Percentiles rank a stretch among this genome's conserved stretches.
phyloP scores from a whole-genome alignment of 768 basidiomycete genomes.

The Chalciporus piperatus region DNA sequence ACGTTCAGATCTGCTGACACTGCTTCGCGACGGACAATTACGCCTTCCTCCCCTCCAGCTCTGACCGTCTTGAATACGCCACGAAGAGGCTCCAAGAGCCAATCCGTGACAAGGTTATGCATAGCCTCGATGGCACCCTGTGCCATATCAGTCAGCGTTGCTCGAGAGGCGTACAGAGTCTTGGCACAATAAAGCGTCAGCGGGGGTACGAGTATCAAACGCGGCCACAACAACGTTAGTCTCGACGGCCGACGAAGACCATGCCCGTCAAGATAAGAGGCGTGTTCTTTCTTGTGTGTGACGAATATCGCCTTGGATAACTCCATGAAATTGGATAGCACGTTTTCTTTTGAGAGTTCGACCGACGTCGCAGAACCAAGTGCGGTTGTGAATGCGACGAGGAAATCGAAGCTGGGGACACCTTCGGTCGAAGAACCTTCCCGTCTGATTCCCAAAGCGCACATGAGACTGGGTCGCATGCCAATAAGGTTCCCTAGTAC shows the following conservation, averaged over 20 bases:
- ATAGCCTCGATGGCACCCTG: constrained; percentile 64
- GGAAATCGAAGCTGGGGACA: constrained; percentile 9
- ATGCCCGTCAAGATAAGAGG: constrained; percentile 27
- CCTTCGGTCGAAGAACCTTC: constrained; percentile 1
- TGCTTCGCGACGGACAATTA: constrained; percentile 77
- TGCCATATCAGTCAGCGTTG: constrained; percentile 52
- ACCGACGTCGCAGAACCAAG: constrained; percentile 18
- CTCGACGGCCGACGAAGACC: constrained; percentile 65
- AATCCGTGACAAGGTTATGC: constrained; percentile 71
- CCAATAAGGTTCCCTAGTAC: constrained; percentile 60
- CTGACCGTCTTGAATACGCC: constrained; percentile 82
- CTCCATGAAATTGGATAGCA: constrained; percentile 11
- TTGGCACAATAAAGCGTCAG: constrained; percentile 51
- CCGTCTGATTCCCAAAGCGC: constrained; percentile 24
- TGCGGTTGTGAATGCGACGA: constrained; percentile 21
- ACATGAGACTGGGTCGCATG: constrained; percentile 46
- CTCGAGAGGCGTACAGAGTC: constrained; percentile 56
- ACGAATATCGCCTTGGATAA: constrained; percentile 20
- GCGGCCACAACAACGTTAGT: constrained; percentile 77
- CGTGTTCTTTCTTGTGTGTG: constrained; percentile 29
- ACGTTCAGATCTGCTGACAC: constrained; percentile 85
- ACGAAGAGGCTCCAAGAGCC: constrained; percentile 83
- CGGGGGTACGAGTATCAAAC: constrained; percentile 73
- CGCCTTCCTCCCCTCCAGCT: constrained; percentile 69
- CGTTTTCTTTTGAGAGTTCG: constrained; percentile 9